Percentiles rank a stretch among this genome's conserved stretches.
phyloP scores from a whole-genome alignment of 2,329 filamentous ascomycete species.

The Arachnomyces sp. region DNA sequence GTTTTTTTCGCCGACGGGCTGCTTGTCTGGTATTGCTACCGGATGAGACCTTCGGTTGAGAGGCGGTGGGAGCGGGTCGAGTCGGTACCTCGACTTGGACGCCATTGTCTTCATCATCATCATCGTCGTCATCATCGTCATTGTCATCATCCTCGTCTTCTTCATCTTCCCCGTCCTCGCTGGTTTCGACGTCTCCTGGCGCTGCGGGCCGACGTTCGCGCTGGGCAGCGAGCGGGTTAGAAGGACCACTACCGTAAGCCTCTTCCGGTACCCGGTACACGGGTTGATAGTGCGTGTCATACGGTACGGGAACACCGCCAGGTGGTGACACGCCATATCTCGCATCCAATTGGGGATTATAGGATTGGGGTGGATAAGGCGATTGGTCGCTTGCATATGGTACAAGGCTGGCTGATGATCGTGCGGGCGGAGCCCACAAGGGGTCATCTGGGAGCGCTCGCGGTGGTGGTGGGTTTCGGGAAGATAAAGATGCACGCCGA shows the following conservation, averaged over 20 bases:
- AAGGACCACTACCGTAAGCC: conserved; percentile 12
- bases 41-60: no score
- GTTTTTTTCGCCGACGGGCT: no score
- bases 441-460: conserved; percentile 44
- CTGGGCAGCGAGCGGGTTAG: conserved; percentile 7
- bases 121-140: conserved; percentile 17
- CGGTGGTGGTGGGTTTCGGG: conserved; percentile 23
- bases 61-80: no score
- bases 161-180: conserved; percentile 17
- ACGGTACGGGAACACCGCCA: conserved; percentile 10
- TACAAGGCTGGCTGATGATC: conserved; percentile 26
- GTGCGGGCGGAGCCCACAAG: conserved; percentile 38
- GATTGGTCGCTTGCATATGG: conserved; percentile 22
- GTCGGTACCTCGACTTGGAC: no score
- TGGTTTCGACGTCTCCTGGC: conserved; percentile 17
- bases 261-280: conserved; percentile 15
- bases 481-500: conserved; percentile 28
- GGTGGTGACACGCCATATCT: no score
- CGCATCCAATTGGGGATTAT: no score
- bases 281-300: conserved; percentile 16
- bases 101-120: conserved; percentile 21
- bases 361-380: no score
- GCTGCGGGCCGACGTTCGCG: conserved; percentile 10
- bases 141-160: conserved; percentile 12
- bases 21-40: no score